phyloP scores from a whole-genome alignment of 2,329 filamentous ascomycete species.

The Clarireedia sp. region DNA sequence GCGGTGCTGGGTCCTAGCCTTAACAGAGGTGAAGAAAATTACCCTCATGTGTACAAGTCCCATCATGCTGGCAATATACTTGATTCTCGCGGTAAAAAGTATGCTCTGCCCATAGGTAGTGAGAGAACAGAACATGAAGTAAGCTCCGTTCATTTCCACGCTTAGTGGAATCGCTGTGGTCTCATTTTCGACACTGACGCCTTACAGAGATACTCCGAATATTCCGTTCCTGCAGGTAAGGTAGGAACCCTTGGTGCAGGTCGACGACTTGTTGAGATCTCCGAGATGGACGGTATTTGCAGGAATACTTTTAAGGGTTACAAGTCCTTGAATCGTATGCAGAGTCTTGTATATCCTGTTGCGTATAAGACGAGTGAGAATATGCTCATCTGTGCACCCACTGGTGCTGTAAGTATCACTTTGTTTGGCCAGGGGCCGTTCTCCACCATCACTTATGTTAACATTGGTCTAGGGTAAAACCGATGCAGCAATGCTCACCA shows the following conservation, averaged over 20 bases:
- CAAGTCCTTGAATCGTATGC: slow-evolving; percentile 92
- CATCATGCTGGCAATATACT: slow-evolving; percentile 82
- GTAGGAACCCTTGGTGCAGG: slow-evolving; percentile 66
- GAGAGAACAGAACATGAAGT: slow-evolving; percentile 55
- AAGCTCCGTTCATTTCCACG: slow-evolving; percentile 7
- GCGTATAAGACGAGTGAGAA: slow-evolving; percentile 96
- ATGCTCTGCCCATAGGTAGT: slow-evolving; percentile 70
- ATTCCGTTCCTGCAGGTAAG: slow-evolving; percentile 72
- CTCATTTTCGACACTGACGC: slow-evolving; percentile 6
- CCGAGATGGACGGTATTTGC: slow-evolving; percentile 81
- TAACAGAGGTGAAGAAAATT: slow-evolving; percentile 62
- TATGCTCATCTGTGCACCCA: slow-evolving; percentile 97
- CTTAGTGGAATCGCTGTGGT: not conserved
- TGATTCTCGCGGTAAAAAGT: slow-evolving; percentile 71
- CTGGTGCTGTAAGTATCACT: slow-evolving; percentile 60
- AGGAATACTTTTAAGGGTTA: slow-evolving; percentile 90
- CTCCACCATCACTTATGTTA: too few species aligned
- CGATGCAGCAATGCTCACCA: slow-evolving; percentile 93
- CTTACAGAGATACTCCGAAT: slow-evolving; percentile 77
- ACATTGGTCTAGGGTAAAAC: slow-evolving; percentile 65
- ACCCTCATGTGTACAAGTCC: slow-evolving; percentile 87
- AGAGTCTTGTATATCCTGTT: slow-evolving; percentile 90
- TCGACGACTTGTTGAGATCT: slow-evolving; percentile 69
- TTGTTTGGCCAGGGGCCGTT: not conserved
- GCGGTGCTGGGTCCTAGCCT: slow-evolving; percentile 63